These are phyloP conservation scores for Leccinum subrobustum DNA, from an alignment of 1,284 basidiomycete species.

Conservation along the genomic window DNA sequence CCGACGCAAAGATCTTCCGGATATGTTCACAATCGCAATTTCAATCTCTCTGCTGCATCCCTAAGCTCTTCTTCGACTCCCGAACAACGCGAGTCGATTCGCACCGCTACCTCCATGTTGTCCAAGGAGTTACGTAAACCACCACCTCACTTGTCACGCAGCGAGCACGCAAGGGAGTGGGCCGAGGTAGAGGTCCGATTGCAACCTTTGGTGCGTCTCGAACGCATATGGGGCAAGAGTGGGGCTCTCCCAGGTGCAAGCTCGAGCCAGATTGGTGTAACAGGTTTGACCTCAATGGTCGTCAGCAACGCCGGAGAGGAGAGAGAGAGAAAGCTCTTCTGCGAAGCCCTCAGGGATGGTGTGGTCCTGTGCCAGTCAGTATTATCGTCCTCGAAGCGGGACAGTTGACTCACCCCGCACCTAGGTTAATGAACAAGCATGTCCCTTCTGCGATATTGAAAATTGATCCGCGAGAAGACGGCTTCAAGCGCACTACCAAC, in stretches of 20 bases:
- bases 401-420: neutral
- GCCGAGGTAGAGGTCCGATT: constrained; percentile 73
- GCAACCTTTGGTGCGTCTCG: constrained; percentile 58
- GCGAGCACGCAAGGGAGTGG: constrained; percentile 54
- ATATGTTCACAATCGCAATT: constrained; percentile 48
- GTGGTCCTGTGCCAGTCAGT: constrained; percentile 85
- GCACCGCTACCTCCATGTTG: constrained; percentile 57
- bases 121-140: constrained; percentile 64
- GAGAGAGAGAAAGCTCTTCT: constrained; percentile 68
- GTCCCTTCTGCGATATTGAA: constrained; percentile 58
- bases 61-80: constrained; percentile 45
- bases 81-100: constrained; percentile 61
- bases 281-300: constrained; percentile 36
- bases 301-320: constrained; percentile 63
- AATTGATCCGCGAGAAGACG: constrained; percentile 68
- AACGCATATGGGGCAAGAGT: constrained; percentile 67
- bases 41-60: constrained; percentile 56
- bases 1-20: constrained; percentile 43
- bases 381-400: constrained; percentile 4
- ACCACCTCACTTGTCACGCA: constrained; percentile 49
- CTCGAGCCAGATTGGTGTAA: constrained; percentile 42
- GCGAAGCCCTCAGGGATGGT: constrained; percentile 77
- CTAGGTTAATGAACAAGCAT: constrained; percentile 73
- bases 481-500: constrained; percentile 62
- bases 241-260: constrained; percentile 40